Evolutionary conservation across 108 stramenopile genomes (phyloP), one percentile per base, ranked within the genome.

Genomic region (Fragilariopsis cylindrus): DNA sequence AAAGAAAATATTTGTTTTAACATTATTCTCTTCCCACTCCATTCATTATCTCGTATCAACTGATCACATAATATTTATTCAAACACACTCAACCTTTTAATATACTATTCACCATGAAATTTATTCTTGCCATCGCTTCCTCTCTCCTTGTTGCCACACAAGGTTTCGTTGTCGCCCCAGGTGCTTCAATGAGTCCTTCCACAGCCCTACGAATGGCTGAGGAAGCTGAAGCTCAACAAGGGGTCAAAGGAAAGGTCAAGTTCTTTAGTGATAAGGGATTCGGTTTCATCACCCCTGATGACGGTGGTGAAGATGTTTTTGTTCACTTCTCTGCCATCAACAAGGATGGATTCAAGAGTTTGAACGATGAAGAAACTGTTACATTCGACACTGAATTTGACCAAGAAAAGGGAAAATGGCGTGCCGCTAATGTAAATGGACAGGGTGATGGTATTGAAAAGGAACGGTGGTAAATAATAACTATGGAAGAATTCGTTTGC

Each of bases 241-340:
- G 74, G 30, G 57, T 57, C 12, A 57, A 16, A 16, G 57, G 57
- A 57, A 57, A 57, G 30, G 57, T 57, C 48, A 69, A 82, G 84
- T 88, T 88, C 72, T 76, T 82, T 48, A 71, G 73, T 48, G 80
- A 82, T 60, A 88, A 85, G 56, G 87, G 87, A 40, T 88, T 85
- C 60, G 87, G 87, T 39, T 88, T 88, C 75, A 60, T 88, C 70
- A 68, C 70, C 4, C 87, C 84, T 7, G 82, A 85, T 19, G 78
- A 82, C 19, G 81, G 79, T 16, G 42, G 53, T 1, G 73, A 70
- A 4, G 84, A 85, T 55, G 19, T 85, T 48, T 85, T 85, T 74
- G 81, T 85, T 39, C 84, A 85, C 57, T 68, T 69, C 16, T 62
- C 80, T 18, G 73, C 66, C 47, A 81, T 84, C 66, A 69, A 84